These are phyloP conservation scores for Talaromyces sp. DNA, from an alignment of 2,329 filamentous ascomycete species.

Conservation along the genomic window DNA sequence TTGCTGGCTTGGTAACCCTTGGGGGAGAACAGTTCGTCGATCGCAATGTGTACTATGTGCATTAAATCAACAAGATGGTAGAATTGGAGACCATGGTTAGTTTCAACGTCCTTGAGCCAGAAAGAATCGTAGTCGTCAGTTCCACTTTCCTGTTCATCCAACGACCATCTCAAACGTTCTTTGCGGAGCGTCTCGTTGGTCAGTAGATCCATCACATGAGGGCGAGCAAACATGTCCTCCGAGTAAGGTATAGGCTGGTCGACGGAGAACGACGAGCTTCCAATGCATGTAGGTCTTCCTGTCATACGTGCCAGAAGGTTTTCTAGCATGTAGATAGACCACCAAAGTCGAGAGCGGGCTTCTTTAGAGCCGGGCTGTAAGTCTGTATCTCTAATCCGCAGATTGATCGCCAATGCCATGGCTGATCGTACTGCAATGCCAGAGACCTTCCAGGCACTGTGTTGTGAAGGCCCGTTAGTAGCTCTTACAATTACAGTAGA, in stretches of 20 bases:
- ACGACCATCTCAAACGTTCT: conserved; percentile 26
- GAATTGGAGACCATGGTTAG: conserved; percentile 37
- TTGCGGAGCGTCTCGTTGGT: conserved; percentile 18
- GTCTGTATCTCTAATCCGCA: conserved; percentile 35
- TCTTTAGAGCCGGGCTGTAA: conserved; percentile 39
- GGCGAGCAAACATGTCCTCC: conserved; percentile 33
- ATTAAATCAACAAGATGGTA: conserved; percentile 36
- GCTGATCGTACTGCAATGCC: conserved; percentile 41
- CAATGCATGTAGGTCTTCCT: conserved; percentile 39
- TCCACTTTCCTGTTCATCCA: conserved; percentile 26
- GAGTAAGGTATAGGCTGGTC: conserved; percentile 37
- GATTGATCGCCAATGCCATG: conserved; percentile 40
- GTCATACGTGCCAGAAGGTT: conserved; percentile 42
- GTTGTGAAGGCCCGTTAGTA: neutral
- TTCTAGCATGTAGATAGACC: conserved; percentile 42
- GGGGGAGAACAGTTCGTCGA: conserved; percentile 40
- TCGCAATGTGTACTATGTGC: conserved; percentile 35
- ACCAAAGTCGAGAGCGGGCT: conserved; percentile 42
- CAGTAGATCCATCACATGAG: conserved; percentile 18
- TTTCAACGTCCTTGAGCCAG: conserved; percentile 26
- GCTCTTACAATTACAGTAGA: neutral
- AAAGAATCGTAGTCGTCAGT: conserved; percentile 7
- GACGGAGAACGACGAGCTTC: conserved; percentile 37
- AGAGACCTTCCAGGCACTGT: conserved; percentile 40
- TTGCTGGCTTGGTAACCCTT: conserved; percentile 31